Percentiles rank a stretch among this genome's conserved stretches.
phyloP scores from a whole-genome alignment of 352 stramenopile species.

The Saprolegnia diclina region DNA sequence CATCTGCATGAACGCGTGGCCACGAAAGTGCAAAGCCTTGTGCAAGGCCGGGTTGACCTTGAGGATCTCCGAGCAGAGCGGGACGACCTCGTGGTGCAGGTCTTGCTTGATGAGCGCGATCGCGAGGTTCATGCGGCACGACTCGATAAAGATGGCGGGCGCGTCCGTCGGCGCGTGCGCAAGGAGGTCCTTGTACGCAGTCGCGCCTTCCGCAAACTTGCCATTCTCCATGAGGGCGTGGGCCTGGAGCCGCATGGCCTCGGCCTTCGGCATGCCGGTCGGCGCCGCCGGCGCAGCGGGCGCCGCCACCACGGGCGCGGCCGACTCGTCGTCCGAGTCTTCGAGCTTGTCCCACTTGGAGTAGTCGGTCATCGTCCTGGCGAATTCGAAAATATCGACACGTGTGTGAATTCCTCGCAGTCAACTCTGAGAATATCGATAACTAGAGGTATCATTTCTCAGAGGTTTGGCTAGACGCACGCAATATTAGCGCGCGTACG shows the following conservation, averaged over 20 bases:
- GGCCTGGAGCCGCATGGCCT: conserved; percentile 10
- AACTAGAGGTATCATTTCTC: neutral
- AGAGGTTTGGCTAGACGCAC: neutral
- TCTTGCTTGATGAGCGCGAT: conserved; percentile 25
- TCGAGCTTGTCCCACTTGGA: conserved; percentile 28
- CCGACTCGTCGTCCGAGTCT: conserved; percentile 24
- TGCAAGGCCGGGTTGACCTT: conserved; percentile 12
- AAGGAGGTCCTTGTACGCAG: conserved; percentile 19
- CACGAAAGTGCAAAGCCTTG: conserved; percentile 24
- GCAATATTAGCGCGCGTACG: neutral
- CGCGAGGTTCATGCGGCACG: conserved; percentile 24
- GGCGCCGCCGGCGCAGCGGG: conserved; percentile 1
- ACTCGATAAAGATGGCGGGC: conserved; percentile 21
- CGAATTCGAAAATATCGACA: conserved; percentile 18
- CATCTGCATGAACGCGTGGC: conserved; percentile 22
- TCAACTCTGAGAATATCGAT: neutral
- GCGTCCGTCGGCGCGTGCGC: neutral
- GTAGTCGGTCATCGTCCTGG: conserved; percentile 25
- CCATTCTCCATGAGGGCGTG: conserved; percentile 18
- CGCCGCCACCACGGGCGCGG: neutral
- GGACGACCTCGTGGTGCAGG: conserved; percentile 22
- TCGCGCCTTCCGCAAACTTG: conserved; percentile 16
- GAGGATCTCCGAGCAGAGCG: conserved; percentile 17
- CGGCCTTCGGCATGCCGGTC: conserved; percentile 1
- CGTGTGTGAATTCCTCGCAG: conserved; percentile 2